These are phyloP conservation scores for Osmozyma mogii DNA, from an alignment of 805 yeast genomes.

Conservation along the genomic window DNA sequence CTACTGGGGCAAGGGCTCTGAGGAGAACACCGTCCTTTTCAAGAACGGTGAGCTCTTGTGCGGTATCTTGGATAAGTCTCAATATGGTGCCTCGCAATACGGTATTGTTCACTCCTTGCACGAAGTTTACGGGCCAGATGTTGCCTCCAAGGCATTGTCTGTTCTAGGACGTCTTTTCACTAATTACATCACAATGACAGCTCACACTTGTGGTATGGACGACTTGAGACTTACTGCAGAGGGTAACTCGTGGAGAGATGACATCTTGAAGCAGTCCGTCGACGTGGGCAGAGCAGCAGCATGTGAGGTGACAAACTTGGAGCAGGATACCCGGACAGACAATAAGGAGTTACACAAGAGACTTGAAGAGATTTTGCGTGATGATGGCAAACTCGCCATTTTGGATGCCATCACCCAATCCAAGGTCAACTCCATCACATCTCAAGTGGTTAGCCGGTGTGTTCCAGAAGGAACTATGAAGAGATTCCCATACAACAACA, in stretches of 20 bases:
- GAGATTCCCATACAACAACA: constrained; percentile 88
- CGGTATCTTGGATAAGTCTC: constrained; percentile 96
- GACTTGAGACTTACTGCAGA: constrained; percentile 86
- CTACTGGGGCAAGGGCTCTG: constrained; percentile 85
- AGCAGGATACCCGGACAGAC: constrained; percentile 34
- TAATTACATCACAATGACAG: constrained; percentile 83
- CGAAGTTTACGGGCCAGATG: constrained; percentile 87
- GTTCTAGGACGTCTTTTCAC: constrained; percentile 95
- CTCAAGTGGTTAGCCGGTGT: constrained; percentile 90
- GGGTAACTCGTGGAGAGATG: constrained; percentile 85
- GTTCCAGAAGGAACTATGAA: constrained; percentile 96
- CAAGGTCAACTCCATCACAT: constrained; percentile 84
- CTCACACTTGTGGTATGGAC: constrained; percentile 99
- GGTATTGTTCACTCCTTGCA: constrained; percentile 96
- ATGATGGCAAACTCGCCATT: constrained; percentile 84
- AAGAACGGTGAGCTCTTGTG: constrained; percentile 77
- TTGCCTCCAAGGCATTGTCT: constrained; percentile 83
- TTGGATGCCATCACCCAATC: constrained; percentile 93
- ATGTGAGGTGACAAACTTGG: constrained; percentile 84
- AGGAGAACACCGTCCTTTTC: constrained; percentile 82
- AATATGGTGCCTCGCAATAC: constrained; percentile 95
- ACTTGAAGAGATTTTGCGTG: constrained; percentile 90
- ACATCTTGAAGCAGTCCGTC: constrained; percentile 66
- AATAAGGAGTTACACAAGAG: constrained; percentile 71
- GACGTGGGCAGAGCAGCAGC: constrained; percentile 92